These are phyloP conservation scores for Solanum lignicaule DNA, from an alignment of 257 asterid genomes.

Conservation along the genomic window DNA sequence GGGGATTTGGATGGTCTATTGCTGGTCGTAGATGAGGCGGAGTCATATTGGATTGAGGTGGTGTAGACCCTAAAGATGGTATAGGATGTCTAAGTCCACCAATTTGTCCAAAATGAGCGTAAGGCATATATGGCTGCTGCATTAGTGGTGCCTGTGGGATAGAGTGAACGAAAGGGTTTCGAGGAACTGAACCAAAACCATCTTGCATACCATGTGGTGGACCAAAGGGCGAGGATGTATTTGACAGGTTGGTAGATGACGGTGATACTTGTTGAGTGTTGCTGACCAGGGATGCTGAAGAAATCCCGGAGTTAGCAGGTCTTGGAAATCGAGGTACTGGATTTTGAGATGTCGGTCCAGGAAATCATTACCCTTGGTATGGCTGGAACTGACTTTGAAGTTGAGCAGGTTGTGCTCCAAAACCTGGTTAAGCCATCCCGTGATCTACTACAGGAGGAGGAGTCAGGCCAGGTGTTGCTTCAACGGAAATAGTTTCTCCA, in stretches of 20 bases:
- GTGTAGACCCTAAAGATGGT: slow-evolving; percentile 18
- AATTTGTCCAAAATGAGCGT: slow-evolving; percentile 23
- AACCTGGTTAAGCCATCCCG: slow-evolving; percentile 31
- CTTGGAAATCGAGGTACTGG: slow-evolving; percentile 23
- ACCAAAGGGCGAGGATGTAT: slow-evolving; percentile 35
- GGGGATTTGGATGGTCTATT: slow-evolving; percentile 28
- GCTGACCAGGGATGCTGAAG: slow-evolving; percentile 23
- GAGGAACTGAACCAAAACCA: slow-evolving; percentile 36
- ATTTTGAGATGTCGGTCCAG: slow-evolving; percentile 30
- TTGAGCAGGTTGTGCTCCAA: slow-evolving; percentile 27
- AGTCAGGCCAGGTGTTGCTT: slow-evolving; percentile 18
- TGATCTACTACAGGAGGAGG: slow-evolving; percentile 22
- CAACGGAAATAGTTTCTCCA: slow-evolving; percentile 19
- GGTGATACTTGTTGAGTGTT: slow-evolving; percentile 28
- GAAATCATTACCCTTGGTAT: slow-evolving; percentile 53
- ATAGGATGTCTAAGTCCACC: slow-evolving; percentile 36
- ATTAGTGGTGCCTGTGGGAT: slow-evolving; percentile 24
- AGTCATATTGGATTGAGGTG: slow-evolving; percentile 14
- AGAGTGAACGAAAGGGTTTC: slow-evolving; percentile 28
- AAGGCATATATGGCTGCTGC: slow-evolving; percentile 35
- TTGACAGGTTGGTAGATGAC: slow-evolving; percentile 23
- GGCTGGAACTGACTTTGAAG: slow-evolving; percentile 39
- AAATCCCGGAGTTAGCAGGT: slow-evolving; percentile 13
- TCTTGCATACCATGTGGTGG: slow-evolving; percentile 32
- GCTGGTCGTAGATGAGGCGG: slow-evolving; percentile 25